Conservation (phyloP, 768 basidiomycete genomes). For the Leccinum arenicola region DNA sequence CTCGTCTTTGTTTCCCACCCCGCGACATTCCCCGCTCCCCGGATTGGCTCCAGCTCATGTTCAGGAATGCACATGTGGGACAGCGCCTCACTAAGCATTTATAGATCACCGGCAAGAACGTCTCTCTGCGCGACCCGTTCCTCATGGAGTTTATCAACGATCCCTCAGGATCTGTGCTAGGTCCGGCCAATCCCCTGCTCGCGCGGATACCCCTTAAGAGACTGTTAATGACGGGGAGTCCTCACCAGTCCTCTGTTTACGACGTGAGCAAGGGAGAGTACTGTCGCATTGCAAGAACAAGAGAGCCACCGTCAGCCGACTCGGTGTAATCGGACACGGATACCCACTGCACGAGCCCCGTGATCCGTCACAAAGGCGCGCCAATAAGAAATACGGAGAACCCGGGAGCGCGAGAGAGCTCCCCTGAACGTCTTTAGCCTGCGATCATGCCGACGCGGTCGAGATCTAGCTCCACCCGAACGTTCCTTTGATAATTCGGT, state of each 20-base stretch:
- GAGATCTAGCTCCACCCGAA: background rate
- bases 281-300: background rate
- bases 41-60: background rate
- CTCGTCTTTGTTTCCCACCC: too few relatives aligned
- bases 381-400: background rate
- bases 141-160: conserved; percentile 15
- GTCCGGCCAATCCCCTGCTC: background rate
- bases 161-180: background rate
- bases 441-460: background rate
- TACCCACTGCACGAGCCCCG: background rate
- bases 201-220: background rate
- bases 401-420: background rate
- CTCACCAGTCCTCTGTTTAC: conserved; percentile 22
- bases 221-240: background rate
- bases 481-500: conserved; percentile 1
- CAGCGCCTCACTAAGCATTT: conserved; percentile 27
- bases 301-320: background rate
- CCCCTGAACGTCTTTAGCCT: background rate
- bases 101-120: conserved; percentile 11
- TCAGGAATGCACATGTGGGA: conserved; percentile 16
- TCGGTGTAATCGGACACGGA: background rate
- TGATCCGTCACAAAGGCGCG: background rate
- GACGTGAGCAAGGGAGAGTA: conserved; percentile 4
- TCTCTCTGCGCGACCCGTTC: conserved; percentile 21
- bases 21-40: too few relatives aligned